phyloP scores from a whole-genome alignment of 345 rosid genomes.

The Sonneratia alba region DNA sequence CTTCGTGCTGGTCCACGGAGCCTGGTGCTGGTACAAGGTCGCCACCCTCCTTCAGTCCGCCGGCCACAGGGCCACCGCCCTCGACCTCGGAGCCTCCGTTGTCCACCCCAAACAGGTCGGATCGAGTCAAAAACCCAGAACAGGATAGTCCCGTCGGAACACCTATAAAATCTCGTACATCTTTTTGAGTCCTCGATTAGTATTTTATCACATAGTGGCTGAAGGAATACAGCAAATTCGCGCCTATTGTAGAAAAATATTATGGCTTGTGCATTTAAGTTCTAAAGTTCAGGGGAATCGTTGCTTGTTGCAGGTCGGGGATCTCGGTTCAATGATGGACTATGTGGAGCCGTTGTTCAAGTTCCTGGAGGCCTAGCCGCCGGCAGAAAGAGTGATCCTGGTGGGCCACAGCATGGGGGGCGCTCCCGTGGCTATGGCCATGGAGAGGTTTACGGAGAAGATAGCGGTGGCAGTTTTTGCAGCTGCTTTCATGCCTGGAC shows the following conservation, averaged over 20 bases:
- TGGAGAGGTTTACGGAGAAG: slow-evolving; percentile 38
- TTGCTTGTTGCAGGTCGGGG: neutral
- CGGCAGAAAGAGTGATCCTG: slow-evolving; percentile 26
- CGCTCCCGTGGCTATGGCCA: slow-evolving; percentile 18
- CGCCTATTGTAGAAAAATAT: neutral
- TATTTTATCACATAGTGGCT: too few species aligned
- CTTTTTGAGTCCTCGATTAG: neutral
- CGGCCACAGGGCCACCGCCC: slow-evolving; percentile 28
- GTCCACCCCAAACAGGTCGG: slow-evolving; percentile 16
- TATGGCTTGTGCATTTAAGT: too few species aligned
- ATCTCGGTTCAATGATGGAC: slow-evolving; percentile 17
- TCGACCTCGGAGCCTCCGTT: slow-evolving; percentile 31
- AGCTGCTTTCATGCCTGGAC: slow-evolving; percentile 25
- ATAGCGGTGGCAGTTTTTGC: slow-evolving; percentile 22
- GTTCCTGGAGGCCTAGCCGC: slow-evolving; percentile 22
- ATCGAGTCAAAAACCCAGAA: neutral
- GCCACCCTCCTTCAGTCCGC: slow-evolving; percentile 20
- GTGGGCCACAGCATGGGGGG: slow-evolving; percentile 40
- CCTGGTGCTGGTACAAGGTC: slow-evolving; percentile 40
- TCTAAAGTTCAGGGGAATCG: too few species aligned
- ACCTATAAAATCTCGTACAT: neutral
- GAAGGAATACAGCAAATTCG: neutral
- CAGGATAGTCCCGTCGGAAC: too few species aligned
- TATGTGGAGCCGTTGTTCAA: slow-evolving; percentile 25
- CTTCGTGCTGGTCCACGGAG: slow-evolving; percentile 40